Conservation (phyloP, 139 green algal genomes). For the Closterium sp. region DNA sequence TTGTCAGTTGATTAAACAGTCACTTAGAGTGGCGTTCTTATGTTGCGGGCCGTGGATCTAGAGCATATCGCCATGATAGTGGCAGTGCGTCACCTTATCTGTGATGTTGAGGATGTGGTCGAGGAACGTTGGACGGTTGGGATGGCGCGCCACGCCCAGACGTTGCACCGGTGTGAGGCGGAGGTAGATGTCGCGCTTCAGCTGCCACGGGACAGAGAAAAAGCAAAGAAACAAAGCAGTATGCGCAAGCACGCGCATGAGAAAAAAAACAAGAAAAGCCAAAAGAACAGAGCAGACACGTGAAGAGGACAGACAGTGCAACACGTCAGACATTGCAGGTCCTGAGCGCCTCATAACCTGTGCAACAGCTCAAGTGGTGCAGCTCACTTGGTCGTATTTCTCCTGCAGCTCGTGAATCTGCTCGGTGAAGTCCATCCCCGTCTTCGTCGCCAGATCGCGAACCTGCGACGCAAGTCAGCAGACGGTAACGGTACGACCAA, state of each 20-base stretch:
- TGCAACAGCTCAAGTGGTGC: no score
- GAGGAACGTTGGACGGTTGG: conserved; percentile 92
- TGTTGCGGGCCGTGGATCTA: background rate
- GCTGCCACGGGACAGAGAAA: conserved; percentile 63
- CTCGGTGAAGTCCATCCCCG: conserved; percentile 45
- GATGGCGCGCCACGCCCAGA: conserved; percentile 91
- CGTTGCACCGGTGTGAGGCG: conserved; percentile 86
- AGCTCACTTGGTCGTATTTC: conserved; percentile 44
- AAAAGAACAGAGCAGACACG: background rate
- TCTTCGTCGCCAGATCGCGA: conserved; percentile 36
- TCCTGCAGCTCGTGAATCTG: conserved; percentile 42
- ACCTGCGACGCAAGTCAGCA: conserved; percentile 13
- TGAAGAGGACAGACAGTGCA: background rate
- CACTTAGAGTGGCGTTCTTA: no score
- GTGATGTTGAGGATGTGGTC: conserved; percentile 97
- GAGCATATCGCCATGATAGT: background rate
- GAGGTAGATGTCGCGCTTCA: conserved; percentile 89
- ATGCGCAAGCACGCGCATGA: conserved; percentile 10
- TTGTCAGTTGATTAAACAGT: no score
- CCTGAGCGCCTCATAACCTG: background rate
- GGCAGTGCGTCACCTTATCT: conserved; percentile 70
- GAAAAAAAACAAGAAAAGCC: conserved; percentile 15
- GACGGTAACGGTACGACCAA: background rate
- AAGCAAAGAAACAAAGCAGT: conserved; percentile 23
- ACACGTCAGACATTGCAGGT: no score